Evolutionary conservation across 208 protist species (phyloP), one percentile per base, ranked within the genome.

Genomic region (Wallacemonas rigidus): DNA sequence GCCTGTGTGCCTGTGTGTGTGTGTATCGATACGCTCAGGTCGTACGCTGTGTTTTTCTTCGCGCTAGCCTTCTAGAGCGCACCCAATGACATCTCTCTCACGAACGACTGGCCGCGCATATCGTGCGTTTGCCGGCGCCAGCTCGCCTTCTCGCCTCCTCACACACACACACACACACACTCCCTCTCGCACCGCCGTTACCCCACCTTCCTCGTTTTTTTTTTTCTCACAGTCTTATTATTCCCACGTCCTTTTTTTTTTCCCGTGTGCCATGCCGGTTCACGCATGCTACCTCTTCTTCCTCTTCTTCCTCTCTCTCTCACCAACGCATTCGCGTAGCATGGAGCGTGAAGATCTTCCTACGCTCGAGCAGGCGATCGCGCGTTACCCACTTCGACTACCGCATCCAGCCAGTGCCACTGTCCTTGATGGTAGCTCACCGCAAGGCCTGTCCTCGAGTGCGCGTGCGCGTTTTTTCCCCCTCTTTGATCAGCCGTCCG

Each of bases 301-400:
- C 17, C 35, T 60, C 35, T 7, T 11, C 1, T 60, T 60, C 14
- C 26, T 26, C 57, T 39, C 38, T 63, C 38, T 63, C 57, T 63
- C 57, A 1, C 57, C 44, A 0, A n/a, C 39, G 44, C 36, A 45
- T 14, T 63, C 35, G 26, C 26, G 26, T 26, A 63, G 7, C 41
- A 44, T 50, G 38, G 60, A 65, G 36, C 12, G 26, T 38, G 60
- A 65, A 8, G 39, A 63, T n/a, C 7, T 65, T 14, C 14, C 60
- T 4, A 50, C 43, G 41, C 60, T 65, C 40, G 14, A 45, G 60
- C 3, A 8, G 41, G 36, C 60, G 15, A 26, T 50, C 41, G 60
- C 60, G 4, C 15, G 60, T 40, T 58, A 58, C 43, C 64, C 64
- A 3, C 64, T 58, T 8, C 64, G 64, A 3, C 15, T 69, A 9